phyloP scores from a whole-genome alignment of 768 basidiomycete species.

The Cystofilobasidium macerans region DNA sequence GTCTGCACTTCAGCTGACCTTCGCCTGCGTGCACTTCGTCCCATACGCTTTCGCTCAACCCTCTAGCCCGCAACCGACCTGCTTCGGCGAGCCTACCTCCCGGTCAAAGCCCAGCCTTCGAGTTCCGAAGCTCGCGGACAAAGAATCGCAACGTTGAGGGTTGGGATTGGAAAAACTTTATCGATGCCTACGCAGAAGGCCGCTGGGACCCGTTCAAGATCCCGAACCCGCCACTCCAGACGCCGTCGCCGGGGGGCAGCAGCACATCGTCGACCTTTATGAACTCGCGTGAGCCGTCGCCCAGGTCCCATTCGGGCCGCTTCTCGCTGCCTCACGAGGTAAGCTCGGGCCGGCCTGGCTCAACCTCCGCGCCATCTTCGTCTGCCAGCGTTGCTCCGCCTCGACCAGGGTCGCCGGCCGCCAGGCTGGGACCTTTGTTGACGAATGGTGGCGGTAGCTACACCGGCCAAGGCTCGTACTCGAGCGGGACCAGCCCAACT shows the following conservation, averaged over 20 bases:
- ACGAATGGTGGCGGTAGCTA: too few species aligned
- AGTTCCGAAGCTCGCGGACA: background rate
- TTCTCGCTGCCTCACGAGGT: too few species aligned
- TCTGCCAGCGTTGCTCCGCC: too few species aligned
- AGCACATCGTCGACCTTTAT: background rate
- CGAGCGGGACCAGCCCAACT: too few species aligned
- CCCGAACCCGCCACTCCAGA: constrained; percentile 10
- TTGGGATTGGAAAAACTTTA: constrained; percentile 62
- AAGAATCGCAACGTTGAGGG: background rate
- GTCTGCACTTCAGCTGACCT: too few species aligned
- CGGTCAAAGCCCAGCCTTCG: background rate
- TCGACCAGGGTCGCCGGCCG: too few species aligned
- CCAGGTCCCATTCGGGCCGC: too few species aligned
- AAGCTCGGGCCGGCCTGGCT: too few species aligned
- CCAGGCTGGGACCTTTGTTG: too few species aligned
- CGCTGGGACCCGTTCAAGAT: constrained; percentile 53
- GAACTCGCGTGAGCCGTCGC: too few species aligned
- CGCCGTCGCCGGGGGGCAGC: background rate
- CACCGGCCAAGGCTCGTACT: too few species aligned
- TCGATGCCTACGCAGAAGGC: constrained; percentile 62
- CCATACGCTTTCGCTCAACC: background rate
- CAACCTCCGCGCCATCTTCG: too few species aligned
- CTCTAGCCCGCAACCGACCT: background rate
- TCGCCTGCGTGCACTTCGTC: background rate
- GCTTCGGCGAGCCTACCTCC: background rate